Percentiles rank a stretch among this genome's conserved stretches.
phyloP scores from a whole-genome alignment of 306 rosid species.

The Gastrolobium villosum region DNA sequence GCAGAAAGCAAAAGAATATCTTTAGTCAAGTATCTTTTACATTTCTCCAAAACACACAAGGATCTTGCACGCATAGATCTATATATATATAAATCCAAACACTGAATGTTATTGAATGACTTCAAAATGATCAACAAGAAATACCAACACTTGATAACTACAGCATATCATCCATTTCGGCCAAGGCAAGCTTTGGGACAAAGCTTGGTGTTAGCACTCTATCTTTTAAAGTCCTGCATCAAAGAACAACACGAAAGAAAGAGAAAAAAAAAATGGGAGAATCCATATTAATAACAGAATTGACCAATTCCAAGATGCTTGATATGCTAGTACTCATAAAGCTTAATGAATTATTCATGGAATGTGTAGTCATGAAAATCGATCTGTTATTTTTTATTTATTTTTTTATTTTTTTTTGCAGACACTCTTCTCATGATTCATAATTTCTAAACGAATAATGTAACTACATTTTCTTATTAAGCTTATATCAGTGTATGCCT shows the following conservation, averaged over 20 bases:
- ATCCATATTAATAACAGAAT: neutral
- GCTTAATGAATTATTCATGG: too few species aligned
- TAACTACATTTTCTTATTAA: too few species aligned
- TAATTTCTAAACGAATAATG: too few species aligned
- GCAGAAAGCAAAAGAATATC: constrained; percentile 54
- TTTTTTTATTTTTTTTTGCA: too few species aligned
- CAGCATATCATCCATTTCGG: constrained; percentile 42
- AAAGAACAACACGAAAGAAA: neutral
- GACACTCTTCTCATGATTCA: too few species aligned
- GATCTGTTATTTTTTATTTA: too few species aligned
- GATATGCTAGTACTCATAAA: too few species aligned
- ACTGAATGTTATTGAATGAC: constrained; percentile 59
- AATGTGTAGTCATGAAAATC: too few species aligned
- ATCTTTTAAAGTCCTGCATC: constrained; percentile 58
- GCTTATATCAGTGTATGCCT: too few species aligned
- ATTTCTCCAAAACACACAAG: constrained; percentile 60
- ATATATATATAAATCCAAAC: constrained; percentile 51
- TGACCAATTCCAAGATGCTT: neutral
- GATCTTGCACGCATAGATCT: constrained; percentile 53
- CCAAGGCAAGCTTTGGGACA: constrained; percentile 48
- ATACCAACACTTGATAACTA: constrained; percentile 52
- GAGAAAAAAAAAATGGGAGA: neutral
- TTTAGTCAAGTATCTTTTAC: constrained; percentile 57
- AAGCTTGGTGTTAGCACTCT: constrained; percentile 51
- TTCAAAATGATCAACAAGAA: constrained; percentile 56